A percentile compares a stretch with the other conserved stretches of the same genome.
These are phyloP conservation scores for Trichoderma lentiforme DNA, from an alignment of 2,329 filamentous ascomycete genomes.

Conservation along the genomic window DNA sequence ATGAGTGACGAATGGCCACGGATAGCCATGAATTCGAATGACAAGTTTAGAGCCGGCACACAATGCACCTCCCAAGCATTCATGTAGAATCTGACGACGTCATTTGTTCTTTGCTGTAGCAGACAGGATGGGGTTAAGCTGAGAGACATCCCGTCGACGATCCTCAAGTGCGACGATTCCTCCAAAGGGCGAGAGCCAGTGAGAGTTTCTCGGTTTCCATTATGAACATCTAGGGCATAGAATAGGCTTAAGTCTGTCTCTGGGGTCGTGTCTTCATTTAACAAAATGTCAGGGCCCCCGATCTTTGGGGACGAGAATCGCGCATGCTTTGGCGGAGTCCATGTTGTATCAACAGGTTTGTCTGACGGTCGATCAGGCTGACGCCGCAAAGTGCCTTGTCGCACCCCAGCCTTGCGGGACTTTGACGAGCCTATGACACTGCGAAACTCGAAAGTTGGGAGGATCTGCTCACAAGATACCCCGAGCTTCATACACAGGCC, in stretches of 20 bases:
- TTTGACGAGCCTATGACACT: neutral
- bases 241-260: neutral
- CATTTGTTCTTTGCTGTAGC: neutral
- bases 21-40: neutral
- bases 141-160: neutral
- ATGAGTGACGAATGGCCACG: neutral
- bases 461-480: neutral
- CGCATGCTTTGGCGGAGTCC: neutral
- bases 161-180: neutral
- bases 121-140: neutral
- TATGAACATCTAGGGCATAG: neutral
- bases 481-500: neutral
- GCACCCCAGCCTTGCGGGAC: neutral
- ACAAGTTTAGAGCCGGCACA: neutral
- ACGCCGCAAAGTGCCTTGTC: neutral
- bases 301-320: neutral
- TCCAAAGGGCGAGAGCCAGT: neutral
- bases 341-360: too few species aligned
- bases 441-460: neutral
- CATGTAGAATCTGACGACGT: neutral
- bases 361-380: too few species aligned
- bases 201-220: neutral
- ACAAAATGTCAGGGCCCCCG: neutral
- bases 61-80: neutral
- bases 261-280: neutral